Evolutionary conservation across 2,329 filamentous ascomycete species (phyloP), one percentile per base, ranked within the genome.

Genomic region (Hypoxylon sp.): DNA sequence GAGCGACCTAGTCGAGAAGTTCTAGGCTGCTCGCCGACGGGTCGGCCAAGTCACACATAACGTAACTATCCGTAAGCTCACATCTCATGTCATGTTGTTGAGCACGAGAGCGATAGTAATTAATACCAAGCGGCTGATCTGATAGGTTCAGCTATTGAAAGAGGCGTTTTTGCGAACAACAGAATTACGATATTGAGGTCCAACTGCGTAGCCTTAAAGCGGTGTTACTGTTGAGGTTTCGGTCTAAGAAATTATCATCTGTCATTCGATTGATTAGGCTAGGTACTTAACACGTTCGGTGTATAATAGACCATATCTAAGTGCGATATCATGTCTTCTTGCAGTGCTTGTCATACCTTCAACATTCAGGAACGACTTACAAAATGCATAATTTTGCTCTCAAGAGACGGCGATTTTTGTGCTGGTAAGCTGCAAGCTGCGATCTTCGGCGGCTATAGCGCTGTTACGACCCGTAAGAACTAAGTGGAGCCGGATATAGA

Each of bases 401-500:
- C 32, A 59, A 64, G 46, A n/a, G 32, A 32, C 29, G 19, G 15
- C 24, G 50, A 53, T 7, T 57, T 47, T 44, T 54, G 44, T 11
- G 44, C 52, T 44, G 39, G 57, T 52, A 39, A 42, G 48, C 60
- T 65, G 60, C 65, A 62, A 54, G 63, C 65, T 70, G 68, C 73
- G 71, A 71, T 74, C 67, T 73, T 75, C 68, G 74, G 74, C 74
- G 72, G 73, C 72, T 75, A 75, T 71, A 70, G 65, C 69, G 59
- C 64, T 69, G 67, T 70, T 56, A 64, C 62, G 65, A 70, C 66
- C 67, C 68, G 70, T 66, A 65, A 57, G n/a, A 31, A 64, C 68
- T 69, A 65, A 62, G 65, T 72, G 72, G 68, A 72, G 29, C 63
- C 67, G 58, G 67, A 65, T 69, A 64, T 65, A 72, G 67, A 73